A percentile compares a stretch with the other conserved stretches of the same genome.
phyloP scores from a whole-genome alignment of 2,329 filamentous ascomycete species.

The Botryosphaeria dothidea region DNA sequence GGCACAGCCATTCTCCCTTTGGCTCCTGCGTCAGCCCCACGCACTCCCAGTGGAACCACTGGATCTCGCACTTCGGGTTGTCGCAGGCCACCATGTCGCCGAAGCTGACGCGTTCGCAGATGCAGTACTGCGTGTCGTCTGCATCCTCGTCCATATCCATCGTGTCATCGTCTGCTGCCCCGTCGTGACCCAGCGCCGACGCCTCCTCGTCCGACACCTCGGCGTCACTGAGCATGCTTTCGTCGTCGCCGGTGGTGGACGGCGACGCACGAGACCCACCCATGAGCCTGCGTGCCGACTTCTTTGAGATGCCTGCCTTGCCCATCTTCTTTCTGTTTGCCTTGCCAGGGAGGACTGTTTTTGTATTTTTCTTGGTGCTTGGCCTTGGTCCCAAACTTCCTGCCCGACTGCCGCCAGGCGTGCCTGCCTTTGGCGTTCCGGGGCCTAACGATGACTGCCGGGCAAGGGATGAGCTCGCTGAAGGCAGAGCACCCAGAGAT shows the following conservation, averaged over 20 bases:
- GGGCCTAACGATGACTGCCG: conserved; percentile 64
- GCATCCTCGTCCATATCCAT: conserved; percentile 69
- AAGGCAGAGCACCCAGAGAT: conserved; percentile 53
- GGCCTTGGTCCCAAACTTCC: conserved; percentile 58
- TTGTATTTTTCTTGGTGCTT: conserved; percentile 49
- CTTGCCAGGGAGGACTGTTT: conserved; percentile 59
- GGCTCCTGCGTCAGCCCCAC: conserved; percentile 53
- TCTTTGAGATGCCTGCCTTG: conserved; percentile 34
- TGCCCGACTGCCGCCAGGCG: conserved; percentile 52
- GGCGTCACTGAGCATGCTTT: conserved; percentile 55
- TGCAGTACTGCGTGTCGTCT: conserved; percentile 77
- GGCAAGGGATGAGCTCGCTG: conserved; percentile 53
- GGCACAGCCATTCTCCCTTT: conserved; percentile 53
- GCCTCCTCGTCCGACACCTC: conserved; percentile 49
- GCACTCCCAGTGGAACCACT: conserved; percentile 84
- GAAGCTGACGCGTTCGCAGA: conserved; percentile 80
- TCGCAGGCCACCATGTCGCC: conserved; percentile 90
- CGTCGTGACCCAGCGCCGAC: conserved; percentile 50
- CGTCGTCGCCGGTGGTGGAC: conserved; percentile 50
- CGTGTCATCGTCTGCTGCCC: conserved; percentile 74
- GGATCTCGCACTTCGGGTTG: conserved; percentile 76
- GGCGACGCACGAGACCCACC: conserved; percentile 39
- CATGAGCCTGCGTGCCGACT: conserved; percentile 38
- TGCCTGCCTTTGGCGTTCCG: conserved; percentile 61
- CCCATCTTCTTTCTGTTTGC: conserved; percentile 37